phyloP scores from a whole-genome alignment of 2,329 filamentous ascomycete species.

The Verticillium albo-atrum region DNA sequence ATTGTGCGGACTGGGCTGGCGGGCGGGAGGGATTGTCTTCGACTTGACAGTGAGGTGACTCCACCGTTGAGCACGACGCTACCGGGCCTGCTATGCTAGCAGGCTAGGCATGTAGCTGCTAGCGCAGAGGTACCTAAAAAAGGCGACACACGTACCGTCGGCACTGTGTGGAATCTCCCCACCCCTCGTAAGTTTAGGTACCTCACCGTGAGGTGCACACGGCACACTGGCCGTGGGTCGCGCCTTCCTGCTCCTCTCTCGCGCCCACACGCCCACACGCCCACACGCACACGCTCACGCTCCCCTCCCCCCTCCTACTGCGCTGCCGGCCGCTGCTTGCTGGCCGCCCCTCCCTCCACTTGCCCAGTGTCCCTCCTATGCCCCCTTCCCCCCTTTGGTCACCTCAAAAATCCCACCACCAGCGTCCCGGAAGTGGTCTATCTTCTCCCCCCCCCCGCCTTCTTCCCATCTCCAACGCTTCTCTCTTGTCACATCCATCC shows the following conservation, averaged over 20 bases:
- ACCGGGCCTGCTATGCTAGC: not conserved
- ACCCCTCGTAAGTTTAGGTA: not conserved
- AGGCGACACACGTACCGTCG: not conserved
- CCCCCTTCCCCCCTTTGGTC: not conserved
- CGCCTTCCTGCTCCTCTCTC: not conserved
- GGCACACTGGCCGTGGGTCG: not conserved
- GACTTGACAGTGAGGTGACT: not conserved
- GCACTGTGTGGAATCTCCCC: not conserved
- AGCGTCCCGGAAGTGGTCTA: not conserved
- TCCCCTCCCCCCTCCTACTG: not conserved
- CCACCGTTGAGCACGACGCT: not conserved
- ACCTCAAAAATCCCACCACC: conserved; percentile 3
- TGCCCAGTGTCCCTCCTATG: conserved; percentile 1
- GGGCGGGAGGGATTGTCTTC: not conserved
- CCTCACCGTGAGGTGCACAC: not conserved
- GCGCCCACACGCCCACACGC: not conserved
- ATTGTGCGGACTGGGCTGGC: not conserved
- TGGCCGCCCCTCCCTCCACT: conserved; percentile 5
- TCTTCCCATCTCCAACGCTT: not conserved
- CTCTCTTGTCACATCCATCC: conserved; percentile 3
- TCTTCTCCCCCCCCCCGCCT: not conserved
- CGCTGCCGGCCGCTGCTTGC: not conserved
- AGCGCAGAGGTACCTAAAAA: not conserved
- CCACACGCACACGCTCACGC: not conserved
- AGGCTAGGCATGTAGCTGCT: not conserved